Conservation (phyloP, 495 filamentous ascomycete genomes). For the Aspergillus homomorphus region DNA sequence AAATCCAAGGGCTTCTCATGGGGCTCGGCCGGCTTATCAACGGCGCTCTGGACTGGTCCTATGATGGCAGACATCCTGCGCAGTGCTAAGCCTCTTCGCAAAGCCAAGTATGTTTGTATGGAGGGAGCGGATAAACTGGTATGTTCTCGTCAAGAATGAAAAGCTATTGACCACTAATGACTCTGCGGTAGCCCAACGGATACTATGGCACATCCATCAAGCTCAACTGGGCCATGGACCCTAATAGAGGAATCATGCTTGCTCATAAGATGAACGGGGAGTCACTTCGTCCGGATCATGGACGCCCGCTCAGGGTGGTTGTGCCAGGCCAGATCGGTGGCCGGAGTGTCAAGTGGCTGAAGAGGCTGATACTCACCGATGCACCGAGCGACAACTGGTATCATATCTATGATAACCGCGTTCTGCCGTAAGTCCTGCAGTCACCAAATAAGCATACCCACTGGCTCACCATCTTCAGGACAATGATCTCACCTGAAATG, state of each 20-base stretch:
- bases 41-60: slow-evolving; percentile 85
- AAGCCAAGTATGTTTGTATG: slow-evolving; percentile 86
- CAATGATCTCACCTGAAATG: slow-evolving; percentile 81
- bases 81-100: slow-evolving; percentile 63
- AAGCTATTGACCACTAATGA: neutral
- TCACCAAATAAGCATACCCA: neutral
- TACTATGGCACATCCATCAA: slow-evolving; percentile 88
- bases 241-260: slow-evolving; percentile 81
- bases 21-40: slow-evolving; percentile 88
- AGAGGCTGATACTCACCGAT: slow-evolving; percentile 73
- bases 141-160: slow-evolving; percentile 17
- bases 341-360: slow-evolving; percentile 93
- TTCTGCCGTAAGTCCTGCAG: slow-evolving; percentile 60
- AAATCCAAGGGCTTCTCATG: slow-evolving; percentile 97
- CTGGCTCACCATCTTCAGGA: slow-evolving; percentile 37
- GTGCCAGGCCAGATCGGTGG: slow-evolving; percentile 95
- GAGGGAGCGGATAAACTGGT: slow-evolving; percentile 85
- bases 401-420: slow-evolving; percentile 91
- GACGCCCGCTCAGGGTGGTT: slow-evolving; percentile 77
- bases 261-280: slow-evolving; percentile 95
- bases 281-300: slow-evolving; percentile 78
- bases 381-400: slow-evolving; percentile 93
- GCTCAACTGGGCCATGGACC: slow-evolving; percentile 84
- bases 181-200: slow-evolving; percentile 65
- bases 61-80: slow-evolving; percentile 69